phyloP scores from a whole-genome alignment of 1,284 basidiomycete genomes.

The Marasmius fiardii region DNA sequence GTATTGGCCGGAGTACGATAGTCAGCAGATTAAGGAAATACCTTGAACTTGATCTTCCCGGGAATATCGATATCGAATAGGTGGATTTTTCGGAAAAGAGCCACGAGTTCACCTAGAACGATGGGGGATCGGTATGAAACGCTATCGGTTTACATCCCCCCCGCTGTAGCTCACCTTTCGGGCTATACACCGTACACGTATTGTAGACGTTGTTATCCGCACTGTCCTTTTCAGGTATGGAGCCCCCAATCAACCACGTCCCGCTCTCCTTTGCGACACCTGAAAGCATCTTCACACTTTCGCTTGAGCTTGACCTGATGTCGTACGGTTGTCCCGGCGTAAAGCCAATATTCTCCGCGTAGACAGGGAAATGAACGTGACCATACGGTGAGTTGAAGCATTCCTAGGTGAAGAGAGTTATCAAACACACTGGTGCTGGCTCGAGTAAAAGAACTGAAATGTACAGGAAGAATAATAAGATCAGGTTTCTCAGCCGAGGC shows the following conservation, averaged over 20 bases:
- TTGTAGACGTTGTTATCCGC: constrained; percentile 80
- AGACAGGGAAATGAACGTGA: constrained; percentile 77
- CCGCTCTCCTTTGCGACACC: constrained; percentile 77
- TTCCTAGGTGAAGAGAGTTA: constrained; percentile 59
- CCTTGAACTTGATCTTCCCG: constrained; percentile 95
- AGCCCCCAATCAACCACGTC: constrained; percentile 91
- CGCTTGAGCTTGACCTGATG: constrained; percentile 56
- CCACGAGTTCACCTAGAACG: constrained; percentile 73
- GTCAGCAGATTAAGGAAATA: constrained; percentile 26
- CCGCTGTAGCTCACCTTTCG: constrained; percentile 54
- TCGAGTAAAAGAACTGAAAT: constrained; percentile 21
- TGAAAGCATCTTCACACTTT: constrained; percentile 83
- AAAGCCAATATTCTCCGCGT: constrained; percentile 79
- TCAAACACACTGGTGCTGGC: not conserved
- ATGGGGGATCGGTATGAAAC: not conserved
- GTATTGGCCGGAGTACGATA: not conserved
- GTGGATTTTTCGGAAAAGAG: constrained; percentile 92
- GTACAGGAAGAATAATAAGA: constrained; percentile 85
- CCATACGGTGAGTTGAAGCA: constrained; percentile 99
- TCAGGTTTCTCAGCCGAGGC: constrained; percentile 58
- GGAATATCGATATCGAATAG: constrained; percentile 99
- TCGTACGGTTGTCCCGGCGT: constrained; percentile 56
- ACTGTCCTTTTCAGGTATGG: constrained; percentile 82
- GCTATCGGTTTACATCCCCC: constrained; percentile 3
- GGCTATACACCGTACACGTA: constrained; percentile 88